Conservation (phyloP, 108 stramenopile genomes). For the Pelagomonas calceolata region DNA sequence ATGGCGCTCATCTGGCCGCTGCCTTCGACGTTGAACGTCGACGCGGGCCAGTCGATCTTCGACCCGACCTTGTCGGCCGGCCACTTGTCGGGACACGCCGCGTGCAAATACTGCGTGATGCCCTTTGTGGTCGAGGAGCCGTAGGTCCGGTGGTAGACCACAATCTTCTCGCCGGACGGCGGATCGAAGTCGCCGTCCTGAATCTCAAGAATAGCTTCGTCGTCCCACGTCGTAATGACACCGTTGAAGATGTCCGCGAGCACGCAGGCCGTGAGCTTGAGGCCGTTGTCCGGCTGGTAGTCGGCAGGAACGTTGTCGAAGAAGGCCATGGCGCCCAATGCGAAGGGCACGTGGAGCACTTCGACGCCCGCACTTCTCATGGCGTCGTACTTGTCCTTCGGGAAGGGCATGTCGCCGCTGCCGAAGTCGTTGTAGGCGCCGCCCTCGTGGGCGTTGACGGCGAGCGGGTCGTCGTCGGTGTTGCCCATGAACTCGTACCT, state of each 20-base stretch:
- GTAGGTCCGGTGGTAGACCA: slow-evolving; percentile 51
- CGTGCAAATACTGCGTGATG: slow-evolving; percentile 41
- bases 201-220: slow-evolving; percentile 42
- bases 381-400: not conserved
- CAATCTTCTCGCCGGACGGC: slow-evolving; percentile 33
- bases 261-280: slow-evolving; percentile 57
- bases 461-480: too few relatives aligned
- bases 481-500: too few relatives aligned
- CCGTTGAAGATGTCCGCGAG: slow-evolving; percentile 60
- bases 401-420: slow-evolving; percentile 64
- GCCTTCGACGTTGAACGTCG: slow-evolving; percentile 52
- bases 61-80: slow-evolving; percentile 33
- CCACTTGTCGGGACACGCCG: slow-evolving; percentile 52
- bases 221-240: slow-evolving; percentile 57
- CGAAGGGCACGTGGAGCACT: too few relatives aligned
- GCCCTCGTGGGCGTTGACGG: slow-evolving; percentile 10
- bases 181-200: slow-evolving; percentile 21
- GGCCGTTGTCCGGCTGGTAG: not conserved
- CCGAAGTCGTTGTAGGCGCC: slow-evolving; percentile 51
- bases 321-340: too few relatives aligned
- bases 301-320: slow-evolving; percentile 29
- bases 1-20: slow-evolving; percentile 54
- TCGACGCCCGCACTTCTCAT: too few relatives aligned
- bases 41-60: slow-evolving; percentile 44
- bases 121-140: slow-evolving; percentile 58